Conservation (phyloP, 306 rosid genomes). For the Quercus alba region DNA sequence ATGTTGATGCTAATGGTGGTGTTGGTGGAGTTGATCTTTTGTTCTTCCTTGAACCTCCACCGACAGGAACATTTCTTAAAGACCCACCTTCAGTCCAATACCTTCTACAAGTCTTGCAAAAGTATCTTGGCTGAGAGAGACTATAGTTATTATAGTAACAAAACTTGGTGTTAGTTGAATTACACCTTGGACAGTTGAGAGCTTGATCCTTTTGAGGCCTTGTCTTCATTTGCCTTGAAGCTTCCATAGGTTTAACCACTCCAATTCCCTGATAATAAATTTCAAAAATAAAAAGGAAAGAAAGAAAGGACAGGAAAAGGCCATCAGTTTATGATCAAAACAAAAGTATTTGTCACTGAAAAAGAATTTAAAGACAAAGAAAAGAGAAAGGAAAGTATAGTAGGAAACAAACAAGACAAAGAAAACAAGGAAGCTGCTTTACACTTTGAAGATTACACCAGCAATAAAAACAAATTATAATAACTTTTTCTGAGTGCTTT, state of each 20-base stretch:
- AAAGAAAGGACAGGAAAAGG: slow-evolving; percentile 11
- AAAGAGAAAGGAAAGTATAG: slow-evolving; percentile 25
- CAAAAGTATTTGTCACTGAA: slow-evolving; percentile 25
- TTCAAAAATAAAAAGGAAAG: neutral
- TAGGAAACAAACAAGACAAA: slow-evolving; percentile 34
- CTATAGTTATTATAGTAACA: slow-evolving; percentile 96
- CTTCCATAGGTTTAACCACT: slow-evolving; percentile 59
- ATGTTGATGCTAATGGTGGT: slow-evolving; percentile 21
- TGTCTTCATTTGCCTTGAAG: slow-evolving; percentile 60
- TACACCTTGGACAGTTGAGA: slow-evolving; percentile 95
- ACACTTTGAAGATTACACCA: slow-evolving; percentile 45
- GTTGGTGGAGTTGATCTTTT: slow-evolving; percentile 55
- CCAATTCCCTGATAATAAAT: slow-evolving; percentile 44
- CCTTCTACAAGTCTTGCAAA: slow-evolving; percentile 94
- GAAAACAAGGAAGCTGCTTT: slow-evolving; percentile 44
- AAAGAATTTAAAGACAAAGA: slow-evolving; percentile 16
- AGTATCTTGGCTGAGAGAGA: slow-evolving; percentile 92
- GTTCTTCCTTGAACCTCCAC: slow-evolving; percentile 97
- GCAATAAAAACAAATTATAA: slow-evolving; percentile 35
- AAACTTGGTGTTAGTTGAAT: slow-evolving; percentile 90
- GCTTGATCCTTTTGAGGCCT: slow-evolving; percentile 83
- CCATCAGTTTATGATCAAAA: slow-evolving; percentile 24
- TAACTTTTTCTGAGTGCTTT: slow-evolving; percentile 42
- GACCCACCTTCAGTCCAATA: slow-evolving; percentile 99
- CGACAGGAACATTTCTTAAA: slow-evolving; percentile 90